Evolutionary conservation across 2,329 filamentous ascomycete genomes (phyloP).

Genomic region (Chaetomium globosum): DNA sequence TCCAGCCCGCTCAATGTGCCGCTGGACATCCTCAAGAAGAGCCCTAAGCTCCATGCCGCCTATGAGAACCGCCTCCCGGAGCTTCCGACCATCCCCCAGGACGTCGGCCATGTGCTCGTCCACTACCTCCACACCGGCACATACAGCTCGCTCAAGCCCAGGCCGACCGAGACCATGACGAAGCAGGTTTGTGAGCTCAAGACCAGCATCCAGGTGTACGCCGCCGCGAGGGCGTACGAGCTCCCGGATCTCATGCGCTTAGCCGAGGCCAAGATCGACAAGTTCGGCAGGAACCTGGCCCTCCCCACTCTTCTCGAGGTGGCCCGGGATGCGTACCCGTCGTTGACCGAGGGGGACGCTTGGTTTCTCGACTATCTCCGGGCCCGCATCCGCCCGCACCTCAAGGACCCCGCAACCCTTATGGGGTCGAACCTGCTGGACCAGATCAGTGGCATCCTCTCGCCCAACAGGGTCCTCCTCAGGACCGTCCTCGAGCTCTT

Average conservation of each 20-base stretch:
- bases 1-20: slow-evolving; percentile 36
- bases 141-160: slow-evolving; percentile 37
- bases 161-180: slow-evolving; percentile 27
- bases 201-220: slow-evolving; percentile 36
- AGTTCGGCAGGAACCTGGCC: slow-evolving; percentile 33
- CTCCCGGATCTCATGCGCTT: slow-evolving; percentile 36
- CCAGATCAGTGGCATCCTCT: slow-evolving; percentile 37
- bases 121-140: slow-evolving; percentile 38
- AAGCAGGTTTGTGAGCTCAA: slow-evolving; percentile 36
- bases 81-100: slow-evolving; percentile 33
- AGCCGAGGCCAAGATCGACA: slow-evolving; percentile 35
- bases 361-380: slow-evolving; percentile 38
- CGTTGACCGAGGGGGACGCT: slow-evolving; percentile 33
- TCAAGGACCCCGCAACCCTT: slow-evolving; percentile 35
- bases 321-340: slow-evolving; percentile 36
- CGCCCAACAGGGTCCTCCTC: slow-evolving; percentile 36
- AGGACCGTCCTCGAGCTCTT: slow-evolving; percentile 38
- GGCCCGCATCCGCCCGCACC: slow-evolving; percentile 35
- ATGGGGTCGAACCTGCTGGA: slow-evolving; percentile 34
- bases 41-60: slow-evolving; percentile 36
- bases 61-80: slow-evolving; percentile 35
- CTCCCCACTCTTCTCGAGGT: slow-evolving; percentile 36
- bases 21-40: slow-evolving; percentile 35
- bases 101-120: slow-evolving; percentile 36
- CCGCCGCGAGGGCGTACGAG: slow-evolving; percentile 35